phyloP scores from a whole-genome alignment of 345 rosid genomes.

The Noccaea caerulescens region DNA sequence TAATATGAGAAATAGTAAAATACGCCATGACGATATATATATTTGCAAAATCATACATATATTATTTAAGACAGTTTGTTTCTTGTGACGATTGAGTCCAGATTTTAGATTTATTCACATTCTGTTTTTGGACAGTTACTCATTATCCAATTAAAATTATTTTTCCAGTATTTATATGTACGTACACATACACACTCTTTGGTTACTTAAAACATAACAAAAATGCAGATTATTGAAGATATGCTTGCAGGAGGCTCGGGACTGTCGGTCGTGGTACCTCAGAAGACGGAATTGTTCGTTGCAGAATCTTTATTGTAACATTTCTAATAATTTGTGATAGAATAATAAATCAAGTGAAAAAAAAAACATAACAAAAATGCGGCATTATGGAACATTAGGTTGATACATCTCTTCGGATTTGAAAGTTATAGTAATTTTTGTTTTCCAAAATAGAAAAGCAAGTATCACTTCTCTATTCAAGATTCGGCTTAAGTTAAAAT shows the following conservation, averaged over 20 bases:
- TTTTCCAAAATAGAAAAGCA: too few relatives aligned
- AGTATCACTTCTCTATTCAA: too few relatives aligned
- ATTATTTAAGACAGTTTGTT: slow-evolving; percentile 28
- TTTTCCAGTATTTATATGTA: background rate
- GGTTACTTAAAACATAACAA: background rate
- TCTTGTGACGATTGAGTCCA: slow-evolving; percentile 8
- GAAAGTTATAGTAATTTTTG: too few relatives aligned
- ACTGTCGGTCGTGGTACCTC: too few relatives aligned
- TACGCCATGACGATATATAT: background rate
- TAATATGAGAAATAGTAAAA: slow-evolving; percentile 11
- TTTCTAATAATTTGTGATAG: too few relatives aligned
- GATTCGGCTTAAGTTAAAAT: too few relatives aligned
- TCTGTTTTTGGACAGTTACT: background rate
- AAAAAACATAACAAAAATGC: background rate
- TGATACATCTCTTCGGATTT: too few relatives aligned
- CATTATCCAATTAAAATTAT: background rate
- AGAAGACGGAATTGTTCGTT: too few relatives aligned
- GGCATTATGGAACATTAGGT: background rate
- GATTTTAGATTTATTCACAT: slow-evolving; percentile 6
- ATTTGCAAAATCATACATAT: background rate
- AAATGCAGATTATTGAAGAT: too few relatives aligned
- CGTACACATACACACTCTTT: background rate
- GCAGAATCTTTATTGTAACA: too few relatives aligned
- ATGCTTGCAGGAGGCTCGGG: too few relatives aligned
- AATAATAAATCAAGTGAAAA: too few relatives aligned